phyloP scores from a whole-genome alignment of 345 rosid species.

The Euclidium syriacum region DNA sequence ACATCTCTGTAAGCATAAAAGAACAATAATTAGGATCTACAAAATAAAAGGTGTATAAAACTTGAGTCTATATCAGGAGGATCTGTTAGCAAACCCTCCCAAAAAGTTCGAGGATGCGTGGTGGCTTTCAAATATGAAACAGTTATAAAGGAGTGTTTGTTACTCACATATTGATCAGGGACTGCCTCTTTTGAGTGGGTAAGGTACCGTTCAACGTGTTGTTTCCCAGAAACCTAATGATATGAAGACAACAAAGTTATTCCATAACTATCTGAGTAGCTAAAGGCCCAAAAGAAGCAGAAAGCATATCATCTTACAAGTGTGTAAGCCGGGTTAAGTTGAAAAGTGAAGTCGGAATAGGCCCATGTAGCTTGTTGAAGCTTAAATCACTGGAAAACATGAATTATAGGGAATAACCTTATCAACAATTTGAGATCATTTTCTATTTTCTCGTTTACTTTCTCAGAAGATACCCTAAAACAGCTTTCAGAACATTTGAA shows the following conservation, averaged over 20 bases:
- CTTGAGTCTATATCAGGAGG: too few relatives aligned
- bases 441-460: not conserved
- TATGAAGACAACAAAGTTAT: not conserved
- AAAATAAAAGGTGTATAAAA: too few relatives aligned
- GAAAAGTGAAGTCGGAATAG: slow-evolving; percentile 19
- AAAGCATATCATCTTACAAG: slow-evolving; percentile 41
- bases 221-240: slow-evolving; percentile 40
- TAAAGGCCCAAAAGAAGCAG: not conserved
- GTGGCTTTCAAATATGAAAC: not conserved
- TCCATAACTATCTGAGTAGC: not conserved
- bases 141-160: not conserved
- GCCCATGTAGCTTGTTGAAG: slow-evolving; percentile 23
- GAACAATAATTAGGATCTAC: not conserved
- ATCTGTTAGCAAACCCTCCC: not conserved
- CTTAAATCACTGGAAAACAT: slow-evolving; percentile 23
- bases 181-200: slow-evolving; percentile 38
- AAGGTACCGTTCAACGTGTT: slow-evolving; percentile 42
- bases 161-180: slow-evolving; percentile 50
- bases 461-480: not conserved
- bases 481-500: not conserved
- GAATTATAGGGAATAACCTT: not conserved
- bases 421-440: not conserved
- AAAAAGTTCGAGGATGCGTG: not conserved
- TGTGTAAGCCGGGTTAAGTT: slow-evolving; percentile 14
- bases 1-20: slow-evolving; percentile 51